Evolutionary conservation across 192 early-diverging fungal species (phyloP).

Genomic region (Mortierella claussenii): DNA sequence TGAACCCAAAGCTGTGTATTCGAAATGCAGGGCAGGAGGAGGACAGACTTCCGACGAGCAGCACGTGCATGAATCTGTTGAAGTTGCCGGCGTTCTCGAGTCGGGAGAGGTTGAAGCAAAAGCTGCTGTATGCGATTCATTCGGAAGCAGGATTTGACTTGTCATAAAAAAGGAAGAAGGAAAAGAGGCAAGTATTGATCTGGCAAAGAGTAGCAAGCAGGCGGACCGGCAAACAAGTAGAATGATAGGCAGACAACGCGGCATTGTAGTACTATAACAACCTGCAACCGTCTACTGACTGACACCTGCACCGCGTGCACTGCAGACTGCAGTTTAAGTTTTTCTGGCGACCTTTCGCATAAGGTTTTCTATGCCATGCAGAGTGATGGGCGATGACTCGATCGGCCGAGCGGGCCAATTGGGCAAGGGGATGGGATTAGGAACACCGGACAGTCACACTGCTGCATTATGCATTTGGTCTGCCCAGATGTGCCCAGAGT

Average conservation of each 20-base stretch:
- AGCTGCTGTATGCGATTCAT: slow-evolving; percentile 88
- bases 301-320: no score
- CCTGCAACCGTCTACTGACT: no score
- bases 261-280: no score
- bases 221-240: background rate
- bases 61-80: slow-evolving; percentile 90
- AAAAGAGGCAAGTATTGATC: background rate
- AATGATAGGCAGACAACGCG: background rate
- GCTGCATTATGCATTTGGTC: background rate
- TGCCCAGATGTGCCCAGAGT: background rate
- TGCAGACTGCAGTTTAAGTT: background rate
- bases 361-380: no score
- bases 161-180: slow-evolving; percentile 58
- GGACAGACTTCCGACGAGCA: slow-evolving; percentile 81
- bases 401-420: background rate
- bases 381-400: background rate
- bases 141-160: slow-evolving; percentile 93
- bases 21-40: slow-evolving; percentile 74
- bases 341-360: no score
- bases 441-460: background rate
- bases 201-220: background rate
- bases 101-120: slow-evolving; percentile 67
- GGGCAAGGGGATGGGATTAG: no score
- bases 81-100: slow-evolving; percentile 86
- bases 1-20: slow-evolving; percentile 79